Percentiles rank a stretch among this genome's conserved stretches.
phyloP scores from a whole-genome alignment of 139 green algal genomes.

The Asterochloris erici region DNA sequence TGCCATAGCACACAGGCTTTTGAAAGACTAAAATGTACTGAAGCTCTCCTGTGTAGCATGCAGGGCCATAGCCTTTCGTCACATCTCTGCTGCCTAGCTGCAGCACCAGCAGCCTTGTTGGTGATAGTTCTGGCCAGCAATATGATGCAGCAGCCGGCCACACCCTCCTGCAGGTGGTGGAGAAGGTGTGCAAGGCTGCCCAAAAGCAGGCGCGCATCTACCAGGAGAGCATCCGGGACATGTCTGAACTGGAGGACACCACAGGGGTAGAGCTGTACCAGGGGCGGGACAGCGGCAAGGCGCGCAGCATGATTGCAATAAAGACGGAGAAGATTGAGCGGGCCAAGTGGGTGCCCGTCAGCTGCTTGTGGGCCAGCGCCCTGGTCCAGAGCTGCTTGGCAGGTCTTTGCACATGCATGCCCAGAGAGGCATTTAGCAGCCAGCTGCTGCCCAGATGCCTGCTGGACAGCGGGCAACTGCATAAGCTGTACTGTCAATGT shows the following conservation, averaged over 20 bases:
- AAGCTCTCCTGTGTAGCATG: not conserved
- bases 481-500: no score
- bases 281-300: constrained; percentile 23
- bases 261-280: constrained; percentile 72
- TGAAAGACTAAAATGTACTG: not conserved
- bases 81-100: not conserved
- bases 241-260: constrained; percentile 68
- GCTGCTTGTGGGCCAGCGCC: not conserved
- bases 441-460: no score
- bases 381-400: not conserved
- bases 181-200: constrained; percentile 61
- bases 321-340: constrained; percentile 75
- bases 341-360: constrained; percentile 19
- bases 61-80: not conserved
- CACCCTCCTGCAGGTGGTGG: constrained; percentile 39
- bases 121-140: not conserved
- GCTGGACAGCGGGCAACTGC: no score
- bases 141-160: not conserved
- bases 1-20: not conserved
- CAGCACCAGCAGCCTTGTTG: not conserved
- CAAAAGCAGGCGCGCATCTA: constrained; percentile 67
- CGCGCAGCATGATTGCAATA: constrained; percentile 44
- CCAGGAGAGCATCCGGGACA: constrained; percentile 61
- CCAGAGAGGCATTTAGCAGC: no score
- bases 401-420: not conserved